Percentiles rank a stretch among this genome's conserved stretches.
Evolutionary conservation across 805 yeast genomes (phyloP).

Genomic region (Candida ipomoeae): DNA sequence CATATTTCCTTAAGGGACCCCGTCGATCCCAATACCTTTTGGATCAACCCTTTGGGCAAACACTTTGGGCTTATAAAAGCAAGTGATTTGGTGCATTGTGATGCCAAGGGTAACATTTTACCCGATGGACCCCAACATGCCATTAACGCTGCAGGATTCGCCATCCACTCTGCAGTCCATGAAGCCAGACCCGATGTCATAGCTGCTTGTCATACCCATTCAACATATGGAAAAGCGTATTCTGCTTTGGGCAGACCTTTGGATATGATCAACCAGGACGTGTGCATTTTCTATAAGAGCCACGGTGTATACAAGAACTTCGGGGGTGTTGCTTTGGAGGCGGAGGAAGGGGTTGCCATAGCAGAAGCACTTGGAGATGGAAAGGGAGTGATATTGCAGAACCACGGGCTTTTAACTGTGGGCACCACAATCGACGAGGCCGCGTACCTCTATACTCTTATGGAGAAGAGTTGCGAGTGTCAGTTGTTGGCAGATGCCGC

Average conservation of each 20-base stretch:
- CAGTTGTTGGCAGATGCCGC: slow-evolving; percentile 62
- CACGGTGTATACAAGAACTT: slow-evolving; percentile 66
- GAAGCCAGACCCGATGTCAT: slow-evolving; percentile 64
- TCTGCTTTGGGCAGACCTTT: slow-evolving; percentile 61
- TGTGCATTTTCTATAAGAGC: slow-evolving; percentile 58
- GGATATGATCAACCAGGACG: slow-evolving; percentile 81
- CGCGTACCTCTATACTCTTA: slow-evolving; percentile 56
- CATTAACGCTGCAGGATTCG: slow-evolving; percentile 67
- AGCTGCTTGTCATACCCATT: slow-evolving; percentile 72
- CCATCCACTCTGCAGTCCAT: slow-evolving; percentile 65
- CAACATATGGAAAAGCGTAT: slow-evolving; percentile 60
- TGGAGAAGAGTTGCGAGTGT: slow-evolving; percentile 64
- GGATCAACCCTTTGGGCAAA: slow-evolving; percentile 86
- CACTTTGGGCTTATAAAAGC: slow-evolving; percentile 53
- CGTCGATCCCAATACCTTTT: slow-evolving; percentile 70
- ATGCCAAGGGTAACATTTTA: slow-evolving; percentile 57
- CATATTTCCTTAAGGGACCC: slow-evolving; percentile 87
- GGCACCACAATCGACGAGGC: slow-evolving; percentile 74
- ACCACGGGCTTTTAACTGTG: slow-evolving; percentile 70
- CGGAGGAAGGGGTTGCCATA: slow-evolving; percentile 56
- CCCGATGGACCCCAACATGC: slow-evolving; percentile 53
- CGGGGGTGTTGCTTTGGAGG: slow-evolving; percentile 76
- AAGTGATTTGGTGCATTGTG: slow-evolving; percentile 43
- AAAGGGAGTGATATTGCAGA: slow-evolving; percentile 57
- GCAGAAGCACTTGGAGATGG: slow-evolving; percentile 60